Base-by-base conservation (phyloP, 371 early-diverging fungal species). In the Capillidium rhysosporum region DNA sequence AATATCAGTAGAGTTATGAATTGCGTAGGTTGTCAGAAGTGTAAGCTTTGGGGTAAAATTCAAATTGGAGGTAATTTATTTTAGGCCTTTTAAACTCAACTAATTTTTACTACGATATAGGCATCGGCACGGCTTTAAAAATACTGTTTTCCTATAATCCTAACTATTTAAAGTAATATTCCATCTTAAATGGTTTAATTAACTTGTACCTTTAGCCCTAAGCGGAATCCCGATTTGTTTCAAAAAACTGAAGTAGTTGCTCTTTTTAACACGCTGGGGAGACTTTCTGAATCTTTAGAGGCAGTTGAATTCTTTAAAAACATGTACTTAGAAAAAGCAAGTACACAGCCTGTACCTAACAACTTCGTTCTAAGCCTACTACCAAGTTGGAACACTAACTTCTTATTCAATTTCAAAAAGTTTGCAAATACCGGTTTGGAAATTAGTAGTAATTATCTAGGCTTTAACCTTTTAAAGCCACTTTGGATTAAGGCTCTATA, bases 21-120 rank as follows among this genome's bases (percentile, higher is more conserved):
- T 65, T 96, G 98, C 62, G 91, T 97, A 16, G 89, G 86, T 0
- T 98, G 99, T 65, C 92, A 97, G 63, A 97, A 96, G 65, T 98
- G 99, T 62, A 69, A 90, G 49, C 68, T 98, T 29, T 98, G 99
- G 99, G 98, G 98, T 21, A 98, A 98, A 58, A 59, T 82, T 21
- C 86, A 89, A 61, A 78, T 80, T 14, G 65, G 74, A 28, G 87
- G 87, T 51, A 51, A 51, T 14, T 31, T 14, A n/a, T n/a, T n/a
- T n/a, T n/a, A n/a, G n/a, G n/a, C n/a, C n/a, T 45, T 7, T 4
- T 16, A 23, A 45, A 4, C 45, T 12, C 4, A 4, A 34, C 4
- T 12, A 4, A 34, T 34, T 4, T 34, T 34, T 34, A 34, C 4
- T 7, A 34, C 34, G 12, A 7, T 8, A 21, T 51, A 40, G 54